phyloP scores from a whole-genome alignment of 495 filamentous ascomycete species.

The Thermothielavioides terrestris region DNA sequence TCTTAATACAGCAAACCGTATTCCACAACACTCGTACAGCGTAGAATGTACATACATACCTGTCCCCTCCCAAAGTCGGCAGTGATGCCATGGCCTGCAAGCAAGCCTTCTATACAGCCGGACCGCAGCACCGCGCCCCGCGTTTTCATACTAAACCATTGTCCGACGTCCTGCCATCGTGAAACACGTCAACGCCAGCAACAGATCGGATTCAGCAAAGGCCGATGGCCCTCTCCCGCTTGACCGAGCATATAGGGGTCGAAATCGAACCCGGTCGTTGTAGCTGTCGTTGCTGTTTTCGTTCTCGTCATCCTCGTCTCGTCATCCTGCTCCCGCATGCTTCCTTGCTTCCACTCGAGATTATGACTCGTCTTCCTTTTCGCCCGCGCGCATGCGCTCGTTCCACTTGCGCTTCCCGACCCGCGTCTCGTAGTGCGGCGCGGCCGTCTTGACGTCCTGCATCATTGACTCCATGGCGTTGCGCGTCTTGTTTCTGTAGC shows the following conservation, averaged over 20 bases:
- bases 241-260: too few species aligned
- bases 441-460: conserved; percentile 59
- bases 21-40: too few species aligned
- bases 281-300: too few species aligned
- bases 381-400: conserved; percentile 46
- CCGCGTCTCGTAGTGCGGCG: conserved; percentile 82
- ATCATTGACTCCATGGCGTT: conserved; percentile 66
- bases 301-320: background rate
- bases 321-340: background rate
- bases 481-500: conserved; percentile 87
- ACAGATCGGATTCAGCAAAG: too few species aligned
- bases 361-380: conserved; percentile 33
- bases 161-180: too few species aligned
- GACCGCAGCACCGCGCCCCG: background rate
- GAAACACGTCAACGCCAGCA: background rate
- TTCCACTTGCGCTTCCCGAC: conserved; percentile 78
- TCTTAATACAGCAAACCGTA: too few species aligned
- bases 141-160: too few species aligned
- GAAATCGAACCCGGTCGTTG: too few species aligned
- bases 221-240: too few species aligned
- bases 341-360: too few species aligned
- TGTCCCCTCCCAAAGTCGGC: background rate
- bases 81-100: background rate
- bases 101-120: background rate
- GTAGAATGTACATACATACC: background rate